Base-by-base conservation (phyloP, 805 yeast species). In the Cyberlindnera mississippiensis region DNA sequence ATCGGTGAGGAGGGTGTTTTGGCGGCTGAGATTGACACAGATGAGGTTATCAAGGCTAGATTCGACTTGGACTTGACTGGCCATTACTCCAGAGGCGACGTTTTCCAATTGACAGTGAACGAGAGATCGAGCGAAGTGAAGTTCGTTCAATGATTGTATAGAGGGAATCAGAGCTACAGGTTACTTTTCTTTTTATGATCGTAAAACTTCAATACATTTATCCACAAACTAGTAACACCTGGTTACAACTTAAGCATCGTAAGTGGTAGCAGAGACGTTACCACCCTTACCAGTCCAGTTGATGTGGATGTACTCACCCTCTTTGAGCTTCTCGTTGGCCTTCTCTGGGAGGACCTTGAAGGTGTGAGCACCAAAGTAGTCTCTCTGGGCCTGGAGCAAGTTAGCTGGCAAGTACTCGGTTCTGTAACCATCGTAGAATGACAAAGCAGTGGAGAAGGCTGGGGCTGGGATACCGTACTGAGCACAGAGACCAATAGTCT, bases 281-380 rank as follows among this genome's bases (percentile, higher is more conserved):
- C 99, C 99, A 73, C 99, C 98, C 62, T 80, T 82, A 69, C 98
- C 98, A 55, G 98, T 91, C 99, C 99, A 91, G 93, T 91, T 91
- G 64, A 93, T 77, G 75, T 91, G 99, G 69, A 91, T 84, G 75
- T 83, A 81, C 56, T 78, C 72, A 61, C 77, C 93, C 54, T 71
- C 80, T 73, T 93, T 91, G 71, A 85, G 77, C 64, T 70, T 70
- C 40, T 72, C 88, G 63, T 78, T 75, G 59, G 88, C 96, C 59
- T 59, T 67, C 69, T 91, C 93, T 59, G 96, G 96, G 66, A 89
- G 75, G 52, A 93, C 95, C 69, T 80, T 80, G 89, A 93, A 91
- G 63, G 99, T 93, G 80, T 91, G 99, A 55, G 99, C 98, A 73
- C 99, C 99, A 63, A 91, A 91, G 87, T 89, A 91, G 71, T 91